phyloP scores from a whole-genome alignment of 768 basidiomycete species.

The Lyophyllum decastes region DNA sequence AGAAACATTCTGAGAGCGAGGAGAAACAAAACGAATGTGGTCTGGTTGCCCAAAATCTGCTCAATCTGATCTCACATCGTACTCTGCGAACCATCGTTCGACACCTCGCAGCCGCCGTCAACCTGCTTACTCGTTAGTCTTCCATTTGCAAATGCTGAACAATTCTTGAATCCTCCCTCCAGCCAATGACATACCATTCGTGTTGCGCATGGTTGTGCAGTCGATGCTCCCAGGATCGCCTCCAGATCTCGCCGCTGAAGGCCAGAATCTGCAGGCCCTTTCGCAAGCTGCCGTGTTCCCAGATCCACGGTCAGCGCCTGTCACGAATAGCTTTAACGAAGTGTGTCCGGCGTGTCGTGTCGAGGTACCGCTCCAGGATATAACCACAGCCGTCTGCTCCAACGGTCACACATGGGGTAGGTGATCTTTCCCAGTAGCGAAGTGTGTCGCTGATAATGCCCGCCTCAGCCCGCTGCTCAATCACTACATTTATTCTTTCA shows the following conservation, averaged over 20 bases:
- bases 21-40: slow-evolving; percentile 49
- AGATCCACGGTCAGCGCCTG: slow-evolving; percentile 28
- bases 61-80: slow-evolving; percentile 54
- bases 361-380: slow-evolving; percentile 58
- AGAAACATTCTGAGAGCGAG: slow-evolving; percentile 51
- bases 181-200: slow-evolving; percentile 70
- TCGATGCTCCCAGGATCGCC: slow-evolving; percentile 54
- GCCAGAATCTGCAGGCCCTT: slow-evolving; percentile 28
- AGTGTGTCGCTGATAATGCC: slow-evolving; percentile 15
- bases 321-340: slow-evolving; percentile 53
- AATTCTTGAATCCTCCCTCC: background rate
- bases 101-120: slow-evolving; percentile 50
- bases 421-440: slow-evolving; percentile 24
- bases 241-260: slow-evolving; percentile 37
- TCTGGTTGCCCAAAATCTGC: slow-evolving; percentile 48
- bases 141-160: slow-evolving; percentile 10
- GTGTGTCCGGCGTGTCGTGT: slow-evolving; percentile 74
- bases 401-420: slow-evolving; percentile 81
- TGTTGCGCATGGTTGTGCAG: slow-evolving; percentile 60
- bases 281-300: slow-evolving; percentile 24
- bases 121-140: slow-evolving; percentile 45
- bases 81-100: slow-evolving; percentile 57
- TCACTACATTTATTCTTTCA: slow-evolving; percentile 80
- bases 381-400: slow-evolving; percentile 60
- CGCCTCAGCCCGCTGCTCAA: slow-evolving; percentile 68